Evolutionary conservation across 768 basidiomycete species (phyloP).

Genomic region (Erythrobasidium yunnanense): DNA sequence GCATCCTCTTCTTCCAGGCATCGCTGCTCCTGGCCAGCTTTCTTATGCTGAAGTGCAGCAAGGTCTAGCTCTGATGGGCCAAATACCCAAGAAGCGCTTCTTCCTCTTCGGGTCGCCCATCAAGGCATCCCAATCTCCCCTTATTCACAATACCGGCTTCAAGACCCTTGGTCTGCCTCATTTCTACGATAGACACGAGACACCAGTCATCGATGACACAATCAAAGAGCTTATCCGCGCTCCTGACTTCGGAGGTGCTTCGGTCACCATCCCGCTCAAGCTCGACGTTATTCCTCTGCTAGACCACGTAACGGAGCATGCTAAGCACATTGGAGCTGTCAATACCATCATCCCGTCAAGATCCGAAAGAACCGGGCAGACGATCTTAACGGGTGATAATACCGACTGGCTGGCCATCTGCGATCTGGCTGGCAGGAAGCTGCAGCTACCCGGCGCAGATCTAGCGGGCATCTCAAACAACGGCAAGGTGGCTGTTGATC

Average conservation of each 20-base stretch:
- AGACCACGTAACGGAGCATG: constrained; percentile 67
- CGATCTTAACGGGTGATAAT: constrained; percentile 74
- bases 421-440: constrained; percentile 43
- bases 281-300: constrained; percentile 75
- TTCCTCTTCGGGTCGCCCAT: constrained; percentile 87
- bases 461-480: no score
- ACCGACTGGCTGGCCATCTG: constrained; percentile 90
- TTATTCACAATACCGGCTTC: constrained; percentile 83
- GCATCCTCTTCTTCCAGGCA: constrained; percentile 70
- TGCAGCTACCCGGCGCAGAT: constrained; percentile 31
- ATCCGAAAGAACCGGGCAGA: constrained; percentile 41
- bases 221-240: constrained; percentile 55
- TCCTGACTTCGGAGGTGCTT: constrained; percentile 81
- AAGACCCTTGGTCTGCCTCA: constrained; percentile 70
- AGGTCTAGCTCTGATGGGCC: constrained; percentile 68
- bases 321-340: constrained; percentile 78
- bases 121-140: constrained; percentile 77
- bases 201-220: constrained; percentile 53
- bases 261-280: constrained; percentile 93
- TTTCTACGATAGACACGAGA: constrained; percentile 67
- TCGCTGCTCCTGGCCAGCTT: constrained; percentile 87
- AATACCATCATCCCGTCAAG: constrained; percentile 70
- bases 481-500: constrained; percentile 44
- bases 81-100: constrained; percentile 61
- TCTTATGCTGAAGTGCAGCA: constrained; percentile 75